A percentile compares a stretch with the other conserved stretches of the same genome.
Evolutionary conservation across 139 green algal species (phyloP).

Genomic region (Tetradesmus lagerheimii): DNA sequence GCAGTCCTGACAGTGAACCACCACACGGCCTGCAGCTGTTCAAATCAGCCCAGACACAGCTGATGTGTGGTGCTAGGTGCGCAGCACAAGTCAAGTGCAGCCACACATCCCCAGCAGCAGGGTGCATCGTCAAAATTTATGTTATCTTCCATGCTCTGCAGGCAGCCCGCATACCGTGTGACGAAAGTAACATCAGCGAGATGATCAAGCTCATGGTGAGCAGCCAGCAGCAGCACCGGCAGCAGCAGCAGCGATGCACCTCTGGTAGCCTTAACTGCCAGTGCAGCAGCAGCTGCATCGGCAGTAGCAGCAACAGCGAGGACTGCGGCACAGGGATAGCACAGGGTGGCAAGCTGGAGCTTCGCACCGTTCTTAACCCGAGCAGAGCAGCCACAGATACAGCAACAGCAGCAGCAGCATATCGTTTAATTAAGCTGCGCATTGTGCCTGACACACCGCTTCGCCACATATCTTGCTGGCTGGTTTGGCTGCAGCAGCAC

Average conservation of each 20-base stretch:
- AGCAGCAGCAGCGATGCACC: neutral
- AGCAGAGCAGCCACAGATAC: neutral
- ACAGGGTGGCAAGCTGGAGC: no score
- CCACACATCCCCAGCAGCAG: neutral
- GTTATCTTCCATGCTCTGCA: conserved; percentile 4
- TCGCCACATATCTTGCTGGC: no score
- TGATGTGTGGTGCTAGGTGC: no score
- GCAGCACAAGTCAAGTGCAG: neutral
- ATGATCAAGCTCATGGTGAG: conserved; percentile 66
- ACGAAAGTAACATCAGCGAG: conserved; percentile 58
- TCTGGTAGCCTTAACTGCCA: no score
- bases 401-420: neutral
- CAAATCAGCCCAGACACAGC: no score
- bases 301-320: neutral
- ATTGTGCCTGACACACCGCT: no score
- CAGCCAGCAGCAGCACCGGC: neutral
- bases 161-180: conserved; percentile 61
- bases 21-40: no score
- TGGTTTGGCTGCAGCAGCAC: neutral
- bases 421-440: no score
- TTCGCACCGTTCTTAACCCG: no score
- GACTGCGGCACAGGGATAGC: no score
- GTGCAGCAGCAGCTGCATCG: neutral
- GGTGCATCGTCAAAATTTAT: no score
- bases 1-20: no score